phyloP scores from a whole-genome alignment of 2,329 filamentous ascomycete species.

The Pseudogymnoascus sp. region DNA sequence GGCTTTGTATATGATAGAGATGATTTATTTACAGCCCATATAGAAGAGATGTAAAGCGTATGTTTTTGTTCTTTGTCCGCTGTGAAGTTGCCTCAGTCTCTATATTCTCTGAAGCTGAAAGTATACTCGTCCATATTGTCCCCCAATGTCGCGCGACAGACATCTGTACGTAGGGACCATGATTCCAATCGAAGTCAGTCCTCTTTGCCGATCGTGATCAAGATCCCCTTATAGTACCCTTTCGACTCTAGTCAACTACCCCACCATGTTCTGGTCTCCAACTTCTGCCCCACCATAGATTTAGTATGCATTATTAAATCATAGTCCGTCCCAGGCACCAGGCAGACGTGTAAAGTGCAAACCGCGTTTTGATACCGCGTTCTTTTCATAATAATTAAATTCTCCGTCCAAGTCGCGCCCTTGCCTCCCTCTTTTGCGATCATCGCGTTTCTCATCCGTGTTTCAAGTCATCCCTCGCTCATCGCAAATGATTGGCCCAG shows the following conservation, averaged over 20 bases:
- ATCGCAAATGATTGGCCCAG: conserved; percentile 4
- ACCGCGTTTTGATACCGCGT: neutral
- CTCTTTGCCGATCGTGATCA: neutral
- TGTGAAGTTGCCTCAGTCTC: neutral
- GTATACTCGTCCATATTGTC: neutral
- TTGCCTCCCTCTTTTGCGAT: neutral
- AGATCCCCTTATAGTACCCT: neutral
- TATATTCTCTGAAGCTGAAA: neutral
- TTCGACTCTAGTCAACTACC: neutral
- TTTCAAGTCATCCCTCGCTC: neutral
- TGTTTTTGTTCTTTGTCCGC: neutral
- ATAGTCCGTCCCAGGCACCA: neutral
- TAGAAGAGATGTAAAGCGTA: neutral
- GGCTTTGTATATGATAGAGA: neutral
- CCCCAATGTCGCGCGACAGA: neutral
- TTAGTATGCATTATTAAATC: neutral
- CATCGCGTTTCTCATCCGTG: neutral
- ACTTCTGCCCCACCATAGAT: neutral
- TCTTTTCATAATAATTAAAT: neutral
- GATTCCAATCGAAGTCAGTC: neutral
- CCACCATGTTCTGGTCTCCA: neutral
- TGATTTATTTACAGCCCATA: conserved; percentile 4
- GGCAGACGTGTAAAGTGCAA: neutral
- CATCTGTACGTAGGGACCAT: no score
- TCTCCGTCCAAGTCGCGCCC: neutral